These are phyloP conservation scores for Daldinia sp. DNA, from an alignment of 2,329 filamentous ascomycete species.

Conservation along the genomic window DNA sequence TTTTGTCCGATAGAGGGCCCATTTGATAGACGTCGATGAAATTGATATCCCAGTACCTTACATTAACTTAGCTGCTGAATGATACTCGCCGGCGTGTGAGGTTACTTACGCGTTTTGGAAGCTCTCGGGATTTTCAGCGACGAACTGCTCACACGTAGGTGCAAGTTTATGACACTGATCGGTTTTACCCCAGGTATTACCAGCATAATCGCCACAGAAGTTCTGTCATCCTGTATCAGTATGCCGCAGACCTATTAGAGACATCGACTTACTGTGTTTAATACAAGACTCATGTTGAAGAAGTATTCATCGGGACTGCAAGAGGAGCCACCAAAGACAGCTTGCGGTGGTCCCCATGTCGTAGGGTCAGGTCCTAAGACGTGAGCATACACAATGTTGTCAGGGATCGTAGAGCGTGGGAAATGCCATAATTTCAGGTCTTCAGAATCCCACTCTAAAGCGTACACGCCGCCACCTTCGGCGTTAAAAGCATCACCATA, in stretches of 20 bases:
- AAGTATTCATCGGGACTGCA: conserved; percentile 76
- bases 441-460: conserved; percentile 72
- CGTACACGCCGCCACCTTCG: conserved; percentile 72
- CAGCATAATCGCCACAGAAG: conserved; percentile 82
- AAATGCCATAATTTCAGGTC: conserved; percentile 83
- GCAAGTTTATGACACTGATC: conserved; percentile 53
- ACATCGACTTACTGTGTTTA: conserved; percentile 64
- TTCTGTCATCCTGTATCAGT: conserved; percentile 51
- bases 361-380: conserved; percentile 65
- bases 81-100: background rate
- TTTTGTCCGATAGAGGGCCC: conserved; percentile 15
- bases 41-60: conserved; percentile 61
- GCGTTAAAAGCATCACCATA: conserved; percentile 74
- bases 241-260: background rate
- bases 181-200: conserved; percentile 51
- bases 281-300: conserved; percentile 73
- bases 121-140: conserved; percentile 54
- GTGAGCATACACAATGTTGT: conserved; percentile 64
- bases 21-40: conserved; percentile 59
- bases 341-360: conserved; percentile 73
- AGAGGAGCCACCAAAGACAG: conserved; percentile 68
- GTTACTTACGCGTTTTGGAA: conserved; percentile 51
- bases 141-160: conserved; percentile 56
- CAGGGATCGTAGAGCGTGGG: conserved; percentile 68
- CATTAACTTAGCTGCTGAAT: background rate